Conservation (phyloP, 192 early-diverging fungal genomes). For the Coemansia sp. region DNA sequence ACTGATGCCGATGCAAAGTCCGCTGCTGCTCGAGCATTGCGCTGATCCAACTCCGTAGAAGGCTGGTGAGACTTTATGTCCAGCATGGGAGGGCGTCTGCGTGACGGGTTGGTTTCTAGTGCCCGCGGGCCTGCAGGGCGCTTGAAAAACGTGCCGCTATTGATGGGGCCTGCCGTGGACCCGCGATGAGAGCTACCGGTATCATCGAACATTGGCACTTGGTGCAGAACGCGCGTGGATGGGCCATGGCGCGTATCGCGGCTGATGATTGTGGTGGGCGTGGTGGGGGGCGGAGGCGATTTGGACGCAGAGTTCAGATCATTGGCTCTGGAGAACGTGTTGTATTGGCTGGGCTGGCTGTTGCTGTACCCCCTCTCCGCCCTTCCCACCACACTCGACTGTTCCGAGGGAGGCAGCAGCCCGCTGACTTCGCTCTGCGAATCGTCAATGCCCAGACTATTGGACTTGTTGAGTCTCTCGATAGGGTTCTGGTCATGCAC, state of each 20-base stretch:
- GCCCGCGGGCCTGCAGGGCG: slow-evolving; percentile 12
- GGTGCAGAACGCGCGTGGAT: slow-evolving; percentile 24
- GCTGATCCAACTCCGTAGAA: not conserved
- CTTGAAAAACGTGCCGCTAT: not conserved
- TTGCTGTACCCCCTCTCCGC: too few species aligned
- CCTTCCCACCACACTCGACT: not conserved
- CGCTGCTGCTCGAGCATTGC: slow-evolving; percentile 14
- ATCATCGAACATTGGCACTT: slow-evolving; percentile 23
- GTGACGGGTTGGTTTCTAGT: not conserved
- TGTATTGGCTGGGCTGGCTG: not conserved
- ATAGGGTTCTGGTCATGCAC: slow-evolving; percentile 17
- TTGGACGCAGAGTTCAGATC: not conserved
- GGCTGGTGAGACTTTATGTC: not conserved
- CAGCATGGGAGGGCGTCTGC: slow-evolving; percentile 11
- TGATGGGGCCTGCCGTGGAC: too few species aligned
- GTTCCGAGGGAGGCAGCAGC: slow-evolving; percentile 18
- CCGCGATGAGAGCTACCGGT: too few species aligned
- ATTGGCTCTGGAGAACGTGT: not conserved
- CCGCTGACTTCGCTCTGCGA: slow-evolving; percentile 36
- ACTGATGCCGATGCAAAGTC: not conserved
- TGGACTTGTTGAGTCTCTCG: slow-evolving; percentile 36
- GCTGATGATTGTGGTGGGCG: slow-evolving; percentile 40
- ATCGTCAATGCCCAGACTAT: slow-evolving; percentile 41
- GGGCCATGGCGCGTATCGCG: slow-evolving; percentile 37
- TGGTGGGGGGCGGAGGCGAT: slow-evolving; percentile 33